Evolutionary conservation across 176 grass and related monocot species (phyloP).

Genomic region (Eleusine coracana): DNA sequence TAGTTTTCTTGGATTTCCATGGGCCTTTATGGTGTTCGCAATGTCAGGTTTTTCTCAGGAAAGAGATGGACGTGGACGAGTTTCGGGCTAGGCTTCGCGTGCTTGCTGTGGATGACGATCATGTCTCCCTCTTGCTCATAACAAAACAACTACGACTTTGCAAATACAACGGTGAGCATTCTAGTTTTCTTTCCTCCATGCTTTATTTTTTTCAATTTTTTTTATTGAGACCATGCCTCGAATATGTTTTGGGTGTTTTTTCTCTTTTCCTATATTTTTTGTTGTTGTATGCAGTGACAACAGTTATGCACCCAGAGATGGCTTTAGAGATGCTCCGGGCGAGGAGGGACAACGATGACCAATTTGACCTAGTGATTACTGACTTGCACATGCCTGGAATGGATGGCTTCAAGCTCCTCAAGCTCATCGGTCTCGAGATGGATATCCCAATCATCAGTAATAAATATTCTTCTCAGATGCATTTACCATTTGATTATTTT

Average conservation of each 20-base stretch:
- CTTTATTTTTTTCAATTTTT: neutral
- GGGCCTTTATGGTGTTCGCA: constrained; percentile 1
- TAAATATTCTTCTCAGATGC: constrained; percentile 14
- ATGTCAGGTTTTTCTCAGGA: neutral
- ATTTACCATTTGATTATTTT: neutral
- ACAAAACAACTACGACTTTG: constrained; percentile 9
- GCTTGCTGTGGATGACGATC: constrained; percentile 48
- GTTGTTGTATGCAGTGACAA: constrained; percentile 50
- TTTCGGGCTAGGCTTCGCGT: constrained; percentile 51
- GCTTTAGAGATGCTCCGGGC: constrained; percentile 58
- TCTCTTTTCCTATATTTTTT: neutral
- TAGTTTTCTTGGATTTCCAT: constrained; percentile 1
- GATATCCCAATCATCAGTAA: constrained; percentile 81
- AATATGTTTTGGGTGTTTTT: neutral
- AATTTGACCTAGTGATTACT: constrained; percentile 60
- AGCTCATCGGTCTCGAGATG: constrained; percentile 62
- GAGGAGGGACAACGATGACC: constrained; percentile 14
- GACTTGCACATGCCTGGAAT: constrained; percentile 66
- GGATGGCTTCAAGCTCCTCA: constrained; percentile 74
- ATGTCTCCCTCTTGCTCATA: constrained; percentile 23
- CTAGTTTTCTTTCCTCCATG: too few relatives aligned
- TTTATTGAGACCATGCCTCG: neutral
- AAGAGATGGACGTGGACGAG: neutral
- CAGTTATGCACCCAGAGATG: neutral
- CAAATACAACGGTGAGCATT: constrained; percentile 46